Percentiles rank a stretch among this genome's conserved stretches.
Evolutionary conservation across 345 rosid species (phyloP).

Genomic region (Sisymbrium irio): DNA sequence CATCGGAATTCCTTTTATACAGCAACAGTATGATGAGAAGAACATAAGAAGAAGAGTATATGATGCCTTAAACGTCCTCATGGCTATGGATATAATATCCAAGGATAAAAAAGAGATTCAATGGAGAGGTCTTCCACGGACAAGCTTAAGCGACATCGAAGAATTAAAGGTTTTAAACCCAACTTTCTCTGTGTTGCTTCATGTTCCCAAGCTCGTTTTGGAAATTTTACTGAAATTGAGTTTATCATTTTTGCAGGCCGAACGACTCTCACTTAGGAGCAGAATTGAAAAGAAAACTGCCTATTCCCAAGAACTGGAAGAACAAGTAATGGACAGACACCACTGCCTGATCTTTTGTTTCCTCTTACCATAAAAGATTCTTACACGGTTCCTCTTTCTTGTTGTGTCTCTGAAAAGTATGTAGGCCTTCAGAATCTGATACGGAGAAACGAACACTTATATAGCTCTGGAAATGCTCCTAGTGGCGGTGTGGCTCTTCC

Average conservation of each 20-base stretch:
- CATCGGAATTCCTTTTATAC: conserved; percentile 25
- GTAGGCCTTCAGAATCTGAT: conserved; percentile 88
- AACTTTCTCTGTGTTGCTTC: neutral
- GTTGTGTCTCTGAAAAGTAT: conserved; percentile 44
- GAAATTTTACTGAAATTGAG: neutral
- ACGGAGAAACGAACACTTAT: conserved; percentile 75
- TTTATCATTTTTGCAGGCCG: conserved; percentile 44
- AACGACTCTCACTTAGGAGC: conserved; percentile 66
- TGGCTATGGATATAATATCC: conserved; percentile 99
- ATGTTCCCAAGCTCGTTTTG: conserved; percentile 19
- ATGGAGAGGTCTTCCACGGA: conserved; percentile 98
- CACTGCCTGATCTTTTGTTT: neutral
- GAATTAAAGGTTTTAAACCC: conserved; percentile 73
- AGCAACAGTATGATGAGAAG: conserved; percentile 98
- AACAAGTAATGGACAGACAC: conserved; percentile 62
- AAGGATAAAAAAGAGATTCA: conserved; percentile 97
- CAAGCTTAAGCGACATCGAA: conserved; percentile 88
- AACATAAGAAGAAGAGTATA: conserved; percentile 97
- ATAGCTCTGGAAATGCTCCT: conserved; percentile 77
- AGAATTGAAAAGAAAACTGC: conserved; percentile 88
- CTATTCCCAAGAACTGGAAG: conserved; percentile 87
- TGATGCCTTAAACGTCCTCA: conserved; percentile 97
- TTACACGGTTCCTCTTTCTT: conserved; percentile 11
- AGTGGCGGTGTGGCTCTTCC: conserved; percentile 93
- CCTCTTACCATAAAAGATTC: conserved; percentile 1